Percentiles rank a stretch among this genome's conserved stretches.
phyloP scores from a whole-genome alignment of 2,329 filamentous ascomycete genomes.

The Hymenoscyphus linearis region DNA sequence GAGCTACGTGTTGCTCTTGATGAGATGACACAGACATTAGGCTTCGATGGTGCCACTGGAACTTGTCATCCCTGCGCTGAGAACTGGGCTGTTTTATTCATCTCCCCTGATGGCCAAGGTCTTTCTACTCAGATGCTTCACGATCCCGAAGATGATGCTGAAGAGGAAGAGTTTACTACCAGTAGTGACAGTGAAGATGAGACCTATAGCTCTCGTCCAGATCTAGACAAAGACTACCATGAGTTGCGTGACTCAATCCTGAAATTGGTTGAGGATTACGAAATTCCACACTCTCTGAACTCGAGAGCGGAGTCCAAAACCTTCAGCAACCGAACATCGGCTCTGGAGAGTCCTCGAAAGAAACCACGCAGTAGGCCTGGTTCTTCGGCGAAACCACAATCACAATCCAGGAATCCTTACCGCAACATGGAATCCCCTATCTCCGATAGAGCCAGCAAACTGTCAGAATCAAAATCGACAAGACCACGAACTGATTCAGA shows the following conservation, averaged over 20 bases:
- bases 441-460: slow-evolving; percentile 13
- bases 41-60: slow-evolving; percentile 58
- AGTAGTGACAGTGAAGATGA: slow-evolving; percentile 57
- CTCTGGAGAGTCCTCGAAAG: slow-evolving; percentile 44
- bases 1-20: slow-evolving; percentile 63
- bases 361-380: slow-evolving; percentile 53
- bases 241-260: slow-evolving; percentile 75
- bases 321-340: slow-evolving; percentile 64
- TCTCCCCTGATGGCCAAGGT: slow-evolving; percentile 65
- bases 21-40: slow-evolving; percentile 64
- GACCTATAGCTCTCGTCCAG: slow-evolving; percentile 49
- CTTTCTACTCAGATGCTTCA: slow-evolving; percentile 69
- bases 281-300: slow-evolving; percentile 65
- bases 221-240: slow-evolving; percentile 74
- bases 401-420: slow-evolving; percentile 49
- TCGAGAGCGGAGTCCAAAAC: slow-evolving; percentile 54
- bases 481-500: slow-evolving; percentile 22
- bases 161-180: slow-evolving; percentile 60
- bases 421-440: slow-evolving; percentile 30
- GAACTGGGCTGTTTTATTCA: slow-evolving; percentile 76
- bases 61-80: slow-evolving; percentile 75
- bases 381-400: slow-evolving; percentile 44
- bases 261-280: slow-evolving; percentile 76
- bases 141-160: slow-evolving; percentile 59
- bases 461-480: slow-evolving; percentile 14